Conservation (phyloP, 306 rosid genomes). For the Begonia fuchsioides region DNA sequence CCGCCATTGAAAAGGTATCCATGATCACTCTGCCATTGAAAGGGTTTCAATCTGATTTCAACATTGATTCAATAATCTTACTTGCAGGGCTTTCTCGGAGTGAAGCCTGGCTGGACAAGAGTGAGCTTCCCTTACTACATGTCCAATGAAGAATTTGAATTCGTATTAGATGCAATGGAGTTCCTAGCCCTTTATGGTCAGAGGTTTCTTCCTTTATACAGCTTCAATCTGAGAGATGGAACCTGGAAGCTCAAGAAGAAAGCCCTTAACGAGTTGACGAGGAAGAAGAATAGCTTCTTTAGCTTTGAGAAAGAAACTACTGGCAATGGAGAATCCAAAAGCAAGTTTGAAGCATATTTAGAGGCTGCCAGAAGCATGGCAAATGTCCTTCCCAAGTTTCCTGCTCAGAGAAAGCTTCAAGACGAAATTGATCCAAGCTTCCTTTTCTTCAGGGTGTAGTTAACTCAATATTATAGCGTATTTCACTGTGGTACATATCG, state of each 20-base stretch:
- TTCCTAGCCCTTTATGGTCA: slow-evolving; percentile 69
- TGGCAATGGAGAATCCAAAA: slow-evolving; percentile 6
- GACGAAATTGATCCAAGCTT: slow-evolving; percentile 23
- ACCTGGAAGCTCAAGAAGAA: slow-evolving; percentile 43
- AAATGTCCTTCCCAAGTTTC: slow-evolving; percentile 41
- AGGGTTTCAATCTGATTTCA: too few species aligned
- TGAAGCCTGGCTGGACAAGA: slow-evolving; percentile 84
- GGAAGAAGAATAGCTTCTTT: neutral
- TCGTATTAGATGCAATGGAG: slow-evolving; percentile 50
- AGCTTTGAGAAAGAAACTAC: slow-evolving; percentile 2
- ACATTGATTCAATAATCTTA: too few species aligned
- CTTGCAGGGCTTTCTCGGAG: slow-evolving; percentile 51
- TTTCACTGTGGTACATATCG: too few species aligned
- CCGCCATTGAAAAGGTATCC: slow-evolving; percentile 42
- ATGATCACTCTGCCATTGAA: neutral
- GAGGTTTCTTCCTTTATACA: slow-evolving; percentile 49
- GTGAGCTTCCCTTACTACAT: slow-evolving; percentile 81
- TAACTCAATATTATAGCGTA: too few species aligned
- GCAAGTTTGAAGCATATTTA: slow-evolving; percentile 20
- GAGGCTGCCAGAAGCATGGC: slow-evolving; percentile 36
- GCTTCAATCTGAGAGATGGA: slow-evolving; percentile 41
- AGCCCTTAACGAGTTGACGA: slow-evolving; percentile 19
- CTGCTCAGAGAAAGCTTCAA: slow-evolving; percentile 24
- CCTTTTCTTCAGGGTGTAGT: slow-evolving; percentile 36
- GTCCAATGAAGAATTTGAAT: slow-evolving; percentile 58